phyloP scores from a whole-genome alignment of 2,329 filamentous ascomycete species.

The Zymoseptoria brevis region DNA sequence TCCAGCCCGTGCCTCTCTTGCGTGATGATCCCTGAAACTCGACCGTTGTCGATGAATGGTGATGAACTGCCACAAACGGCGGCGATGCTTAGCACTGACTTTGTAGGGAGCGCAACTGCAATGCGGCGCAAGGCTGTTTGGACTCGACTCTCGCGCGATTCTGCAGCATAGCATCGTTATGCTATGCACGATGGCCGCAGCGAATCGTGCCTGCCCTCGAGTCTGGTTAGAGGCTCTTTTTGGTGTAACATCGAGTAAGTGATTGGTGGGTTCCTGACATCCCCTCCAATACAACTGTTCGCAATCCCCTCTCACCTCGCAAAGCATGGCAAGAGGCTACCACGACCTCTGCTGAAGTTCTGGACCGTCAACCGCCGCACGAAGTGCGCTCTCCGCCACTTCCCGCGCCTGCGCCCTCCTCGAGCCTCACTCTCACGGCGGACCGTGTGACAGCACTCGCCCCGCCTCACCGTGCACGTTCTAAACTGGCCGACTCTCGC shows the following conservation, averaged over 20 bases:
- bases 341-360: background rate
- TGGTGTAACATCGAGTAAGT: background rate
- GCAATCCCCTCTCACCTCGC: background rate
- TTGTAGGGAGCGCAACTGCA: background rate
- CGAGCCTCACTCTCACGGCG: conserved; percentile 16
- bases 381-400: background rate
- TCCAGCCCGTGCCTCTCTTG: conserved; percentile 18
- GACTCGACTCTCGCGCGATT: background rate
- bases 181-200: background rate
- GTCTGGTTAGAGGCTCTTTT: background rate
- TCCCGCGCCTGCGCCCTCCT: background rate
- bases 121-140: background rate
- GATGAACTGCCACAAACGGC: conserved; percentile 20
- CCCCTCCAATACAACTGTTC: background rate
- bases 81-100: background rate
- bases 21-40: conserved; percentile 20
- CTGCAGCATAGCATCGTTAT: background rate
- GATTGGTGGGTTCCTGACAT: background rate
- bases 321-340: background rate
- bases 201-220: background rate
- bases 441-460: conserved; percentile 11
- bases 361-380: background rate
- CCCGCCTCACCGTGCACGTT: conserved; percentile 11
- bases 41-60: background rate
- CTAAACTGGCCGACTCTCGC: conserved; percentile 11